Evolutionary conservation across 1,139 yeast species (phyloP).

Genomic region (Starmera stellimalicola): DNA sequence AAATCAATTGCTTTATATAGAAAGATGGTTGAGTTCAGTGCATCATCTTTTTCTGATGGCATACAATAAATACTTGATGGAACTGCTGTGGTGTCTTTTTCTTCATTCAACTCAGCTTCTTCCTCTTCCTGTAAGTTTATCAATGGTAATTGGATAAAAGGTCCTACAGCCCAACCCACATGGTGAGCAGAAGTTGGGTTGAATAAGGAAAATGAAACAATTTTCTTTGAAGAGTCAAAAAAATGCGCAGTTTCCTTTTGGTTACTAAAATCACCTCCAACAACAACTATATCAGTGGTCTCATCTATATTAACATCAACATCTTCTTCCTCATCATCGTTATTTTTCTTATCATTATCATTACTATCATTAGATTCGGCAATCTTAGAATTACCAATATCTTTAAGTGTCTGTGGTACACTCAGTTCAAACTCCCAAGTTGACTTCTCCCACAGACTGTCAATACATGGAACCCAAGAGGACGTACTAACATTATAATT

Average conservation of each 20-base stretch:
- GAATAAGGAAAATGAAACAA: slow-evolving; percentile 69
- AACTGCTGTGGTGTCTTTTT: slow-evolving; percentile 25
- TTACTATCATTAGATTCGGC: slow-evolving; percentile 25
- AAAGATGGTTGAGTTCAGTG: slow-evolving; percentile 68
- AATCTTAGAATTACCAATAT: slow-evolving; percentile 45
- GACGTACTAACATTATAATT: slow-evolving; percentile 78
- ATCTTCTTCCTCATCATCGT: slow-evolving; percentile 21
- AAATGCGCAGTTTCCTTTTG: slow-evolving; percentile 44
- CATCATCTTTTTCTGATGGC: slow-evolving; percentile 24
- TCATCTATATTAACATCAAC: slow-evolving; percentile 38
- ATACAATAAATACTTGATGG: slow-evolving; percentile 22
- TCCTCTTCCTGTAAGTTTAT: slow-evolving; percentile 26
- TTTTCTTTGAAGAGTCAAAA: slow-evolving; percentile 60
- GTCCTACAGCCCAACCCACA: slow-evolving; percentile 93
- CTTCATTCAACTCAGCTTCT: slow-evolving; percentile 31
- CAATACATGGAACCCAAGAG: slow-evolving; percentile 95
- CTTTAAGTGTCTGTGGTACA: slow-evolving; percentile 72
- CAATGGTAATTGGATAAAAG: slow-evolving; percentile 51
- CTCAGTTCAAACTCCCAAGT: slow-evolving; percentile 89
- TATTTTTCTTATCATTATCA: background rate
- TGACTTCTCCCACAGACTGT: slow-evolving; percentile 77
- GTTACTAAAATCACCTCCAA: slow-evolving; percentile 64
- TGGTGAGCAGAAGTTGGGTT: slow-evolving; percentile 92
- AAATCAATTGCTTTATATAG: slow-evolving; percentile 73
- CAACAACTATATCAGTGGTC: slow-evolving; percentile 44